Conservation (phyloP, 2,329 filamentous ascomycete species). For the Colletotrichum cereale region DNA sequence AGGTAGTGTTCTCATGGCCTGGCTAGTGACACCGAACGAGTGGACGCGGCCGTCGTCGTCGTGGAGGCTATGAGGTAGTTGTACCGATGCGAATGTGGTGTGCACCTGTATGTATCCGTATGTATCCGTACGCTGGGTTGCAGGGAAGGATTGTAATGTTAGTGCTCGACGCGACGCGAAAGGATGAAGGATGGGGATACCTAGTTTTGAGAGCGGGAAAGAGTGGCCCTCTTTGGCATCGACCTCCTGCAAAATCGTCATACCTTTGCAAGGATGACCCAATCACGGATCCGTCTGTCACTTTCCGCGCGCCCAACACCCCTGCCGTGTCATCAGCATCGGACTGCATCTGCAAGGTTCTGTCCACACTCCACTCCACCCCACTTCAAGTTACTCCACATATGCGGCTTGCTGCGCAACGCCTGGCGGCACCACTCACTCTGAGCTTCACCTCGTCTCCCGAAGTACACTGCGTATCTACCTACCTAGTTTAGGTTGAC, state of each 20-base stretch:
- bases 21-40: background rate
- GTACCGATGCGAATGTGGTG: background rate
- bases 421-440: slow-evolving; percentile 17
- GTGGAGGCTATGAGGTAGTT: background rate
- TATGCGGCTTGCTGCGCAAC: slow-evolving; percentile 20
- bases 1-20: background rate
- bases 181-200: slow-evolving; percentile 12
- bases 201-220: slow-evolving; percentile 31
- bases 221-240: slow-evolving; percentile 27
- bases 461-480: background rate
- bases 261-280: slow-evolving; percentile 36
- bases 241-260: slow-evolving; percentile 32
- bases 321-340: slow-evolving; percentile 27
- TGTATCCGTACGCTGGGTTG: background rate
- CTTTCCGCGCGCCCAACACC: slow-evolving; percentile 2
- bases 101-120: too few species aligned
- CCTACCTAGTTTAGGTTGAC: too few species aligned
- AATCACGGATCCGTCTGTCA: slow-evolving; percentile 28
- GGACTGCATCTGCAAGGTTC: slow-evolving; percentile 30
- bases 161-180: background rate
- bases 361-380: slow-evolving; percentile 3
- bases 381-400: too few species aligned
- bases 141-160: background rate
- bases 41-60: background rate
- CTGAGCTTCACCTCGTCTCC: slow-evolving; percentile 28